Evolutionary conservation across 495 filamentous ascomycete genomes (phyloP).

Genomic region (Xylaria longipes): DNA sequence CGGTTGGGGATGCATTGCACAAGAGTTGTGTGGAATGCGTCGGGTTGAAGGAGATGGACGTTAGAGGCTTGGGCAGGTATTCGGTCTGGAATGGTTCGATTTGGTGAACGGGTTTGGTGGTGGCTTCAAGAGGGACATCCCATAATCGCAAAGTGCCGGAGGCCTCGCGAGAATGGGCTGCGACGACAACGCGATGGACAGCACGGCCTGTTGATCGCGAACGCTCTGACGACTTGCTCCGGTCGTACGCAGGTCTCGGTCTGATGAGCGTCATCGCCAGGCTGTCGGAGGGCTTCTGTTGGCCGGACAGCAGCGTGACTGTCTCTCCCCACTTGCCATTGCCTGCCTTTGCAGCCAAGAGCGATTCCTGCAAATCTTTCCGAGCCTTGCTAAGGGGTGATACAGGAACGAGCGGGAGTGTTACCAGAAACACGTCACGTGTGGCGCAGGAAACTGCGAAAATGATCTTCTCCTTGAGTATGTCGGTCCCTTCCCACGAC

Average conservation of each 20-base stretch:
- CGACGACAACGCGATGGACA: slow-evolving; percentile 50
- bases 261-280: slow-evolving; percentile 71
- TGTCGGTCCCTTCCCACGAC: slow-evolving; percentile 62
- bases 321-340: slow-evolving; percentile 68
- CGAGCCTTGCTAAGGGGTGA: slow-evolving; percentile 63
- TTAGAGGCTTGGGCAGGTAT: slow-evolving; percentile 68
- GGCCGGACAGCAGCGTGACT: slow-evolving; percentile 61
- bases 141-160: slow-evolving; percentile 62
- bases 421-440: slow-evolving; percentile 69
- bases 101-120: slow-evolving; percentile 44
- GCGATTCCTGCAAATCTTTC: slow-evolving; percentile 51
- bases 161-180: slow-evolving; percentile 67
- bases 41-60: slow-evolving; percentile 76
- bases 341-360: slow-evolving; percentile 54
- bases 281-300: slow-evolving; percentile 66
- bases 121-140: slow-evolving; percentile 51
- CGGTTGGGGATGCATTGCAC: slow-evolving; percentile 69
- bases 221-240: slow-evolving; percentile 48
- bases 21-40: slow-evolving; percentile 67
- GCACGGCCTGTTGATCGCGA: slow-evolving; percentile 35
- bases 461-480: slow-evolving; percentile 70
- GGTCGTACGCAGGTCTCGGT: slow-evolving; percentile 34
- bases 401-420: slow-evolving; percentile 75
- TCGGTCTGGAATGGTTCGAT: slow-evolving; percentile 67
- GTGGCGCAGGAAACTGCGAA: slow-evolving; percentile 76